Percentiles rank a stretch among this genome's conserved stretches.
Evolutionary conservation across 208 protist genomes (phyloP).

Genomic region (Wallacemonas sp.): DNA sequence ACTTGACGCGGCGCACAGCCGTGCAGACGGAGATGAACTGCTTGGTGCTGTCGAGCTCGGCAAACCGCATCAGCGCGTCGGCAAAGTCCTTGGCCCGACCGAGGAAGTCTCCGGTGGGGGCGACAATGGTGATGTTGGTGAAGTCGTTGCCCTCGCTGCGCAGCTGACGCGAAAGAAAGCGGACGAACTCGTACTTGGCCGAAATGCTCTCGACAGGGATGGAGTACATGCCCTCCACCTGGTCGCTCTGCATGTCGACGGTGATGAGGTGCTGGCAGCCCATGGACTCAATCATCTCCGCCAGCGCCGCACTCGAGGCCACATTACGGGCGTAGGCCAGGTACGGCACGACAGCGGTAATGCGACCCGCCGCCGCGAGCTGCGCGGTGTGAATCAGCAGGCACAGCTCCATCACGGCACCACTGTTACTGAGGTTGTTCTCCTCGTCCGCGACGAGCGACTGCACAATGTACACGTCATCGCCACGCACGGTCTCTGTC

Average conservation of each 20-base stretch:
- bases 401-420: constrained; percentile 91
- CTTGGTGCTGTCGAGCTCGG: constrained; percentile 50
- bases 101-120: constrained; percentile 55
- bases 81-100: constrained; percentile 81
- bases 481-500: constrained; percentile 88
- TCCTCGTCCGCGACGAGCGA: constrained; percentile 76
- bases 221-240: constrained; percentile 95
- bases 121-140: constrained; percentile 76
- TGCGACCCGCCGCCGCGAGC: constrained; percentile 76
- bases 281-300: constrained; percentile 89
- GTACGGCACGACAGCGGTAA: constrained; percentile 95
- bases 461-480: constrained; percentile 96
- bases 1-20: constrained; percentile 58
- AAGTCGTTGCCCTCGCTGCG: constrained; percentile 69
- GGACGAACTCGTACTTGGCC: constrained; percentile 87
- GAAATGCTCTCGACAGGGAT: constrained; percentile 92
- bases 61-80: constrained; percentile 82
- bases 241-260: constrained; percentile 90
- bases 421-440: constrained; percentile 87
- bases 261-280: constrained; percentile 92
- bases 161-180: constrained; percentile 67
- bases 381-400: constrained; percentile 87
- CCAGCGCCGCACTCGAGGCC: constrained; percentile 88
- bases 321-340: constrained; percentile 92
- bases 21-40: constrained; percentile 88